Conservation (phyloP, 2,329 filamentous ascomycete genomes). For the Verticillium nonalfalfae region DNA sequence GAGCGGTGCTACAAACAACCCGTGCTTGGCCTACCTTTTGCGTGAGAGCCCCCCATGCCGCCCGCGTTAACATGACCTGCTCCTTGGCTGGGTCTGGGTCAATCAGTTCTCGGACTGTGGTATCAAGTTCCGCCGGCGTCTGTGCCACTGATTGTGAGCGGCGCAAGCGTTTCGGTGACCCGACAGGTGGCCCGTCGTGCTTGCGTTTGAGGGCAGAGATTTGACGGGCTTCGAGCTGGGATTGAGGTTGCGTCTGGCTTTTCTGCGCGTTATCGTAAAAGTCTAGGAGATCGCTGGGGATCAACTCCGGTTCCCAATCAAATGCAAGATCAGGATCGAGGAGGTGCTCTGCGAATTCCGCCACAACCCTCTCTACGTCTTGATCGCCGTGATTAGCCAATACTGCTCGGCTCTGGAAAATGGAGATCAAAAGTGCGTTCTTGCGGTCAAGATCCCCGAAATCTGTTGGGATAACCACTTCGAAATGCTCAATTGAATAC, state of each 20-base stretch:
- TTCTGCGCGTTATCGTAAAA: slow-evolving; percentile 33
- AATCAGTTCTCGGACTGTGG: background rate
- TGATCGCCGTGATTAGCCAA: slow-evolving; percentile 12
- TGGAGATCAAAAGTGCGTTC: slow-evolving; percentile 30
- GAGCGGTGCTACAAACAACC: background rate
- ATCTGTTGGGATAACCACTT: slow-evolving; percentile 33
- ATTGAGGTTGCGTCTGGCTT: slow-evolving; percentile 13
- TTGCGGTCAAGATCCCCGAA: slow-evolving; percentile 39
- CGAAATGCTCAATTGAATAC: slow-evolving; percentile 50
- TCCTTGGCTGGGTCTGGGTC: background rate
- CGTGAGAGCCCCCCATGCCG: background rate
- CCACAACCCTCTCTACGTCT: slow-evolving; percentile 34
- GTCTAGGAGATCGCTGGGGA: slow-evolving; percentile 44
- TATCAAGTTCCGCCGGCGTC: background rate
- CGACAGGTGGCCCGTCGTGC: slow-evolving; percentile 11
- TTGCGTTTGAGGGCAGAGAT: slow-evolving; percentile 35
- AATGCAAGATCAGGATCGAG: slow-evolving; percentile 30
- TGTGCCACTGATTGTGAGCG: background rate
- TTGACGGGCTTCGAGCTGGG: background rate
- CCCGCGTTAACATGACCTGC: background rate
- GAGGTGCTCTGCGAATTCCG: slow-evolving; percentile 38
- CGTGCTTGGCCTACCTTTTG: background rate
- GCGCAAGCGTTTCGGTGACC: background rate
- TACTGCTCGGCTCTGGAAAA: slow-evolving; percentile 21
- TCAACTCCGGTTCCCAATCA: slow-evolving; percentile 37